These are phyloP conservation scores for Agaricus blazei DNA, from an alignment of 768 basidiomycete genomes.

Conservation along the genomic window DNA sequence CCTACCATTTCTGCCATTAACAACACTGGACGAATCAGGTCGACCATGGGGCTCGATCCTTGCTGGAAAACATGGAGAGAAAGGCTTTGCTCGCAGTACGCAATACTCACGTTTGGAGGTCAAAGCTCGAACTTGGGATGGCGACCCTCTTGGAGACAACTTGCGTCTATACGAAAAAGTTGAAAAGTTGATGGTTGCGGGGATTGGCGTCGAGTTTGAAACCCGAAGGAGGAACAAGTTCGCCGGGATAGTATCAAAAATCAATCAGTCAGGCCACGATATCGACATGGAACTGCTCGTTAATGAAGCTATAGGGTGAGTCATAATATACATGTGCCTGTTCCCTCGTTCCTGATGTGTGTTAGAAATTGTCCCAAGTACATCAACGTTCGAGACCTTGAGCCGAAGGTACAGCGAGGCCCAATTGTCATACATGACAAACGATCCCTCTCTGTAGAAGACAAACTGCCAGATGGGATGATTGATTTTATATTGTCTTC, in stretches of 20 bases:
- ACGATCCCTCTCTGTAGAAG: slow-evolving; percentile 25
- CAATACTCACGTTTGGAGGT: slow-evolving; percentile 32
- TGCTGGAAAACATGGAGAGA: slow-evolving; percentile 35
- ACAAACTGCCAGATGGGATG: slow-evolving; percentile 44
- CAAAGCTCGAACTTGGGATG: slow-evolving; percentile 41
- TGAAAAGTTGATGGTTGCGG: slow-evolving; percentile 37
- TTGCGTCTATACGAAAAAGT: slow-evolving; percentile 16
- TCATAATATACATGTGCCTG: slow-evolving; percentile 4
- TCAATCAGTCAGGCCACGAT: slow-evolving; percentile 21
- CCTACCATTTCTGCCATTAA: slow-evolving; percentile 51
- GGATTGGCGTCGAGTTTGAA: slow-evolving; percentile 54
- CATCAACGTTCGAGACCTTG: slow-evolving; percentile 51
- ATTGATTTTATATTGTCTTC: slow-evolving; percentile 41
- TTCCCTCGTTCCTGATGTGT: not conserved
- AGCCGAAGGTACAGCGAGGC: slow-evolving; percentile 32
- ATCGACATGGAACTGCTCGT: slow-evolving; percentile 38
- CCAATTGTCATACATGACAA: slow-evolving; percentile 33
- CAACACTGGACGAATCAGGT: slow-evolving; percentile 43
- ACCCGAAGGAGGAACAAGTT: slow-evolving; percentile 61
- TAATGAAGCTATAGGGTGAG: slow-evolving; percentile 56
- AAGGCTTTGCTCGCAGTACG: slow-evolving; percentile 39
- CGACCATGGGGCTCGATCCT: slow-evolving; percentile 61
- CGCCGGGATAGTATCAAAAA: slow-evolving; percentile 38
- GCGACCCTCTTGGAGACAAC: slow-evolving; percentile 48
- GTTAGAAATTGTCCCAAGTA: slow-evolving; percentile 67